Percentiles rank a stretch among this genome's conserved stretches.
Evolutionary conservation across 148 eudicot genomes (phyloP).

Genomic region (Vaccinium darrowii): DNA sequence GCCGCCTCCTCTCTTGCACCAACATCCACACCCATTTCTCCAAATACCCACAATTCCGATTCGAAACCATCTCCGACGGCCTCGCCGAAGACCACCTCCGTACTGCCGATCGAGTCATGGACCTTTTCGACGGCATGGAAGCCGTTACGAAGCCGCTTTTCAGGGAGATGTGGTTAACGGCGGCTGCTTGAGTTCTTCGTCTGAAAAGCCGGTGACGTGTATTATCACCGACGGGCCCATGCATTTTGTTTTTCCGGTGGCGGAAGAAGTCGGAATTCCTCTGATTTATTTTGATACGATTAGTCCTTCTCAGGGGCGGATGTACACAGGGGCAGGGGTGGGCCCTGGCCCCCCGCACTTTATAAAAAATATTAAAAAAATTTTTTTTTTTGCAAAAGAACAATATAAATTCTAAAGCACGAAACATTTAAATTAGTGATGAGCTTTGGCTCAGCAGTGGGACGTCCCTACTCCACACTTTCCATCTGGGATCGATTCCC

Average conservation of each 20-base stretch:
- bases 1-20: constrained; percentile 16
- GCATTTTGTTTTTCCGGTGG: constrained; percentile 23
- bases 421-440: no score
- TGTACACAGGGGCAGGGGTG: no score
- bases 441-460: no score
- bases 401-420: no score
- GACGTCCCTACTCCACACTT: no score
- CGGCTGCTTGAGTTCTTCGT: neutral
- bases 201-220: constrained; percentile 21
- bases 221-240: constrained; percentile 26
- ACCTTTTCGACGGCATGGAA: constrained; percentile 17
- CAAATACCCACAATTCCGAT: constrained; percentile 17
- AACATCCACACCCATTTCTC: constrained; percentile 13
- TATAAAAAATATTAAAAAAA: no score
- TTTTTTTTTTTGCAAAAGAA: no score
- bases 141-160: constrained; percentile 24
- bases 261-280: constrained; percentile 28
- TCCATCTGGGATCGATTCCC: no score
- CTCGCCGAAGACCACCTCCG: constrained; percentile 34
- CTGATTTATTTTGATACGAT: constrained; percentile 29
- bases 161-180: constrained; percentile 19
- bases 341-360: no score
- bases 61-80: constrained; percentile 25
- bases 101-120: constrained; percentile 6
- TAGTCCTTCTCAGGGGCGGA: no score